Percentiles rank a stretch among this genome's conserved stretches.
These are phyloP conservation scores for Arxiozyma heterogenica DNA, from an alignment of 1,139 yeast genomes.

Conservation along the genomic window DNA sequence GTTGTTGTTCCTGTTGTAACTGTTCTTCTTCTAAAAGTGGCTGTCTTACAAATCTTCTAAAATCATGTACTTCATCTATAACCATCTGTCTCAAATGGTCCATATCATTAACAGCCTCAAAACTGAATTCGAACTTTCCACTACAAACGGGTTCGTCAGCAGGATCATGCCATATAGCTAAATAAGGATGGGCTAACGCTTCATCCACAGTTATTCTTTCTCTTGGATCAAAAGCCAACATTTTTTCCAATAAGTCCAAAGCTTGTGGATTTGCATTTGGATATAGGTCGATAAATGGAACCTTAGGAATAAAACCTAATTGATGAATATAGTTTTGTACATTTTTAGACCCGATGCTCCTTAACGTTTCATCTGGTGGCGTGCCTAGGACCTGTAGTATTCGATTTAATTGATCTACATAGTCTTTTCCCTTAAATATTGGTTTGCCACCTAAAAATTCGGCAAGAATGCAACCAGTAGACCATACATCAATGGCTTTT, in stretches of 20 bases:
- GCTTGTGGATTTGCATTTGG: constrained; percentile 89
- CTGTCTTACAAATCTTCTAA: constrained; percentile 73
- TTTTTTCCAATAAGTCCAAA: constrained; percentile 66
- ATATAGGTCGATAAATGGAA: constrained; percentile 61
- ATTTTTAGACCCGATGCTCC: constrained; percentile 77
- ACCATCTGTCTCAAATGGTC: constrained; percentile 72
- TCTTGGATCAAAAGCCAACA: constrained; percentile 83
- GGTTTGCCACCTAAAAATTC: constrained; percentile 91
- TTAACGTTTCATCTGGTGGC: constrained; percentile 77
- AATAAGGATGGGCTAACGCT: constrained; percentile 83
- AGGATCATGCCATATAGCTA: constrained; percentile 94
- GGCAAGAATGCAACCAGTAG: constrained; percentile 93
- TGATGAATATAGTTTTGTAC: constrained; percentile 91
- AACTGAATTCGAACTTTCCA: constrained; percentile 77
- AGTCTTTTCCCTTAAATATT: constrained; percentile 87
- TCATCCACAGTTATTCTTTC: constrained; percentile 83
- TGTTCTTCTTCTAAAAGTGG: constrained; percentile 55
- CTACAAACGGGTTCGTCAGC: constrained; percentile 87
- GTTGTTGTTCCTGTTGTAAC: neutral
- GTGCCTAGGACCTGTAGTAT: constrained; percentile 82
- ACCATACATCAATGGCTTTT: constrained; percentile 95
- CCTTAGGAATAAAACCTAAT: constrained; percentile 73
- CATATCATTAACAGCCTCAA: constrained; percentile 80
- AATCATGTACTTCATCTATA: constrained; percentile 68
- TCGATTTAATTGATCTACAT: constrained; percentile 89